phyloP scores from a whole-genome alignment of 192 early-diverging fungal genomes.

The Podila horticola region DNA sequence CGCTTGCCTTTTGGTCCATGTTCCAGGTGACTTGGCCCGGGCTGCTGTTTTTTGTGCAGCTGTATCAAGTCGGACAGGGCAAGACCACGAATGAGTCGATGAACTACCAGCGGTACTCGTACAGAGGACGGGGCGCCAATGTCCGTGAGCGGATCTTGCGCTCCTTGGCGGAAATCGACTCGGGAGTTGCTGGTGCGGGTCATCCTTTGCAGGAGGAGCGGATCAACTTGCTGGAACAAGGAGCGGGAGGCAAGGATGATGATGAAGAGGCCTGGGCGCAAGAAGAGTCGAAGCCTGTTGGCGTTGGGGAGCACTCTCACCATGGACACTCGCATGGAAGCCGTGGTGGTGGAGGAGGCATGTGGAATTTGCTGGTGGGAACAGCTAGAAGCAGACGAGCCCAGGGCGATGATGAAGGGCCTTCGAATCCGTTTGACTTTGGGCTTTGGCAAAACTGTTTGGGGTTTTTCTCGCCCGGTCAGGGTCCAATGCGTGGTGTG shows the following conservation, averaged over 20 bases:
- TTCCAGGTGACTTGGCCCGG: constrained; percentile 86
- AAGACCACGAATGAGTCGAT: constrained; percentile 93
- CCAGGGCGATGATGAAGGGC: constrained; percentile 26
- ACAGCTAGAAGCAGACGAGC: constrained; percentile 50
- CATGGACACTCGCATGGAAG: constrained; percentile 33
- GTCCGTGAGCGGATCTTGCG: constrained; percentile 60
- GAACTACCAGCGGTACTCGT: constrained; percentile 79
- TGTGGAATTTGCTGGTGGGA: constrained; percentile 51
- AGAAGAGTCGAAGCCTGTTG: constrained; percentile 37
- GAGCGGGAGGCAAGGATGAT: constrained; percentile 34
- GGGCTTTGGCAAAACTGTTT: constrained; percentile 84
- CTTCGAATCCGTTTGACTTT: constrained; percentile 81
- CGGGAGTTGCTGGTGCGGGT: constrained; percentile 53
- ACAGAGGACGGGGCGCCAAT: constrained; percentile 49
- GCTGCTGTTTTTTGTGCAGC: constrained; percentile 81
- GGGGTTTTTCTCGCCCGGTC: constrained; percentile 80
- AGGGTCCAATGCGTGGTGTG: constrained; percentile 67
- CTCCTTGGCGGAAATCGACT: constrained; percentile 53
- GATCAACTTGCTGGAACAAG: constrained; percentile 39
- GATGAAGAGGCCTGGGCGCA: constrained; percentile 36
- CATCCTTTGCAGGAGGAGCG: constrained; percentile 38
- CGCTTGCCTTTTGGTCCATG: constrained; percentile 75
- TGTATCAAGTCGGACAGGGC: constrained; percentile 78
- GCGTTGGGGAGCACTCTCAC: constrained; percentile 44
- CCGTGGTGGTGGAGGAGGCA: constrained; percentile 33